Conservation (phyloP, 2,329 filamentous ascomycete species). For the Diaporthe sp. region DNA sequence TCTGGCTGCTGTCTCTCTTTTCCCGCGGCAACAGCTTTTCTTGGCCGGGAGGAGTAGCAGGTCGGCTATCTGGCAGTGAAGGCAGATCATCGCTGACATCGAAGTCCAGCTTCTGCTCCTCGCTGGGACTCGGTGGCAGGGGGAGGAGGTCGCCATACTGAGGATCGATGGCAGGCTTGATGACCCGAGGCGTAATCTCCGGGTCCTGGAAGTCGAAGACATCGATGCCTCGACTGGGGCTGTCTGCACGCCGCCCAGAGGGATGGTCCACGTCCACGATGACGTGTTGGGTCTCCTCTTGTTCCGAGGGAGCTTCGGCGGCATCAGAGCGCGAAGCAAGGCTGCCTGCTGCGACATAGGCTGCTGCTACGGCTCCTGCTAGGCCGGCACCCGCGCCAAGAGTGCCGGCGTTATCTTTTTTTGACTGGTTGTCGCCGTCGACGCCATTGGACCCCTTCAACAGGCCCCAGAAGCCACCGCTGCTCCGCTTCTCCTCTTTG, state of each 20-base stretch:
- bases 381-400: conserved; percentile 78
- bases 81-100: conserved; percentile 60
- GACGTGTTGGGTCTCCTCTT: conserved; percentile 42
- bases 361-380: conserved; percentile 61
- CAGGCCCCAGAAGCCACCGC: conserved; percentile 64
- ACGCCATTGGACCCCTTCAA: conserved; percentile 59
- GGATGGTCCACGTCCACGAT: conserved; percentile 30
- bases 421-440: conserved; percentile 53
- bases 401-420: conserved; percentile 78
- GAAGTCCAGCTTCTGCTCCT: conserved; percentile 57
- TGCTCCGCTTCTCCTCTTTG: conserved; percentile 57
- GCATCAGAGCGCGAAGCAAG: conserved; percentile 57
- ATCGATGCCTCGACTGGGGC: conserved; percentile 50
- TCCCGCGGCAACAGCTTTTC: conserved; percentile 59
- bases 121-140: conserved; percentile 72
- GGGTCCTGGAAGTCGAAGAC: conserved; percentile 61
- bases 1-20: conserved; percentile 46
- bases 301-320: conserved; percentile 59
- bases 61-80: conserved; percentile 71
- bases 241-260: conserved; percentile 41
- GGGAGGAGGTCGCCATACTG: conserved; percentile 76
- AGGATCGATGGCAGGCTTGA: conserved; percentile 77
- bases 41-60: conserved; percentile 66
- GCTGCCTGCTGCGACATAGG: conserved; percentile 56
- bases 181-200: conserved; percentile 69